A percentile compares a stretch with the other conserved stretches of the same genome.
Evolutionary conservation across 371 early-diverging fungal genomes (phyloP).

Genomic region (Mucor piriformis): DNA sequence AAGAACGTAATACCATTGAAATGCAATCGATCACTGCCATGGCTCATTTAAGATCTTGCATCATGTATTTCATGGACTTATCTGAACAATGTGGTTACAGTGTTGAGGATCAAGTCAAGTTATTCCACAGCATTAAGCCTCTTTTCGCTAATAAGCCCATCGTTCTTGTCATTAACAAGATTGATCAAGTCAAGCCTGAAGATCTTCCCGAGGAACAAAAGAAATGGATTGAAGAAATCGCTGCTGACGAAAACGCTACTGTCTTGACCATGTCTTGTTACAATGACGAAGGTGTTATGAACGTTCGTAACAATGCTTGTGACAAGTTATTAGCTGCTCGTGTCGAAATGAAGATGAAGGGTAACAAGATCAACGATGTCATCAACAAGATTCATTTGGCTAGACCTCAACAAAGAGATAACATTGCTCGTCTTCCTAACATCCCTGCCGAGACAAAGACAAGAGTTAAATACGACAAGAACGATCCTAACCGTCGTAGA

Average conservation of each 20-base stretch:
- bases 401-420: constrained; percentile 85
- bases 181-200: constrained; percentile 85
- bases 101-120: constrained; percentile 89
- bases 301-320: constrained; percentile 92
- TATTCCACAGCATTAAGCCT: constrained; percentile 98
- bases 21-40: constrained; percentile 99
- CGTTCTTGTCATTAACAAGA: constrained; percentile 97
- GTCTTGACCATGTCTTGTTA: constrained; percentile 87
- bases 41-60: constrained; percentile 98
- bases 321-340: constrained; percentile 91
- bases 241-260: constrained; percentile 71
- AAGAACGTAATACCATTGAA: constrained; percentile 99
- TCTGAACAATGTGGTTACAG: constrained; percentile 99
- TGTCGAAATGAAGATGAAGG: constrained; percentile 95
- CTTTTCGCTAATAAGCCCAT: constrained; percentile 99
- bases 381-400: constrained; percentile 96
- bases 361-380: constrained; percentile 88
- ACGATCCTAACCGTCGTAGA: constrained; percentile 82
- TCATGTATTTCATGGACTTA: constrained; percentile 99
- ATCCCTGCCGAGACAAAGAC: constrained; percentile 81
- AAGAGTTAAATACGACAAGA: constrained; percentile 75
- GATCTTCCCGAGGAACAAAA: constrained; percentile 79
- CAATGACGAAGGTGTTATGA: constrained; percentile 96
- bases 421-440: constrained; percentile 78
- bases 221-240: constrained; percentile 74